These are phyloP conservation scores for Erythrophleum fordii DNA, from an alignment of 306 rosid genomes.

Conservation along the genomic window DNA sequence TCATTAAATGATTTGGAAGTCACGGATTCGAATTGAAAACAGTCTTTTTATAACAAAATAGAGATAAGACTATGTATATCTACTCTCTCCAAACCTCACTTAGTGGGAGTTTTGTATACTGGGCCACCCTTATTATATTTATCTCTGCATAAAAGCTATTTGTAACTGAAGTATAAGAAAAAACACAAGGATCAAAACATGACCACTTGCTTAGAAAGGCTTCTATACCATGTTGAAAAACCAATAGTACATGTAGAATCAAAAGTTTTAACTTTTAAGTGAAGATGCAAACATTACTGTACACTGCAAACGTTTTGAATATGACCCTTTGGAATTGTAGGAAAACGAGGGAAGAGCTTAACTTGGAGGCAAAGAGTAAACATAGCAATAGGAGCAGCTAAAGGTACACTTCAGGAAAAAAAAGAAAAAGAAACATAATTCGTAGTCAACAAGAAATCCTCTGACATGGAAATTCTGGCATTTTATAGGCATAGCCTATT, in stretches of 20 bases:
- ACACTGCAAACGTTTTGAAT: background rate
- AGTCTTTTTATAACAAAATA: too few relatives aligned
- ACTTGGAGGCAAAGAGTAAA: constrained; percentile 81
- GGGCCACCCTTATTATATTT: background rate
- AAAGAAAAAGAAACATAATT: background rate
- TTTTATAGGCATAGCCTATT: constrained; percentile 69
- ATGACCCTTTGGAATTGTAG: constrained; percentile 35
- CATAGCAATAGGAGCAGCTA: constrained; percentile 86
- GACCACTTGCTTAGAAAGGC: background rate
- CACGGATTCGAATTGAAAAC: too few relatives aligned
- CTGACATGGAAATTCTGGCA: constrained; percentile 1
- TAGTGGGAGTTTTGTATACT: too few relatives aligned
- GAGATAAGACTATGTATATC: too few relatives aligned
- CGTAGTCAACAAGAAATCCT: background rate
- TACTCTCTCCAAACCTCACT: too few relatives aligned
- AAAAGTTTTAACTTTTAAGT: too few relatives aligned
- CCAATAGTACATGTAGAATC: background rate
- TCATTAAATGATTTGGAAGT: too few relatives aligned
- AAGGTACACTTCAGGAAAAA: constrained; percentile 47
- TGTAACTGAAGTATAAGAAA: background rate
- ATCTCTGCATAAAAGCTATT: background rate
- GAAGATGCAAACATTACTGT: background rate
- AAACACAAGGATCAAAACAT: background rate
- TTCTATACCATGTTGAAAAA: background rate
- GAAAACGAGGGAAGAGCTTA: constrained; percentile 60